Evolutionary conservation across 1,139 yeast species (phyloP), one percentile per base, ranked within the genome.

Genomic region (Blastobotrys elegans): DNA sequence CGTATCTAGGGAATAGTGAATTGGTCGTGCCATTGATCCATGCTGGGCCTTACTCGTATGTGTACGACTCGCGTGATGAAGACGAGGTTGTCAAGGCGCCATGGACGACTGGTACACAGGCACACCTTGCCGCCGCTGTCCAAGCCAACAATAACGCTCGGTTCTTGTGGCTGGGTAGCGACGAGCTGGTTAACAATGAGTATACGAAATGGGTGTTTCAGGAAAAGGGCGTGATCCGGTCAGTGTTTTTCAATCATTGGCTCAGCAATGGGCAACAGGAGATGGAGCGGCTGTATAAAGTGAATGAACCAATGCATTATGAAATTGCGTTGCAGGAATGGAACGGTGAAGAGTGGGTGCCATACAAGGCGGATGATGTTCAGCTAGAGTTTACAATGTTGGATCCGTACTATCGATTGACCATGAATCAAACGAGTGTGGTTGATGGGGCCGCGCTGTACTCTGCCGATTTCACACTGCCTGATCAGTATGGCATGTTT

Each of bases 401-500:
- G 57, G 97, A 92, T 65, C 98, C 99, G 43, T 92, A 90, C 71
- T 89, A 89, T 64, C 80, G 98, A 62, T 64, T 90, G 49, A 81
- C 57, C 24, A 40, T 67, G 69, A 46, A 65, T 68, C 20, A 37
- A 16, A 32, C 38, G 10, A 18, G 31, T 2, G 24, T 16, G 18
- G 22, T 13, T n/a, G 41, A 48, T 3, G 49, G 60, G 1, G 55
- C 56, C 4, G 64, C 72, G 1, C 73, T 75, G 27, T 82, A 80
- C 59, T 65, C 74, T 6, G 67, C 76, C 2, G 70, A 75, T 43
- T 88, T 94, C 67, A 76, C 76, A 47, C 69, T 89, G 43, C 98
- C 98, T 20, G 97, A 92, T 66, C 97, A 90, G 62, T 96, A 92
- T 64, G 99, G 99, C 50, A 85, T 92, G 78, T 94, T 89, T 69